Evolutionary conservation across 1,284 basidiomycete genomes (phyloP), one percentile per base, ranked within the genome.

Genomic region (Naganishia sp.): DNA sequence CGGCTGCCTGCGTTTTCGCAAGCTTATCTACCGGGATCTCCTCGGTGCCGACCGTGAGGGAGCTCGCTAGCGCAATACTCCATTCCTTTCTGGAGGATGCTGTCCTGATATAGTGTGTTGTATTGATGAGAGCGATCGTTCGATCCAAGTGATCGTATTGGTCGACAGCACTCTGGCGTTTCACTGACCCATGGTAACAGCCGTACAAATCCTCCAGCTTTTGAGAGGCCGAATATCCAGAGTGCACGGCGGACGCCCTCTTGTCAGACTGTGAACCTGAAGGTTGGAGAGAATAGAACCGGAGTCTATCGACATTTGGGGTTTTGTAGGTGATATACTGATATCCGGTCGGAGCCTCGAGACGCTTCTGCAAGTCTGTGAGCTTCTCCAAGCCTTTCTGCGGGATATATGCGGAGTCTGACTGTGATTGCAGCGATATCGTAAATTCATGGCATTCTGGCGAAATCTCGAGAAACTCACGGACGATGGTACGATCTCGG

Each of bases 251-350:
- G 23, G 21, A 9, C 25, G 33, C 5, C 11, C 5, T 15, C 3
- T 36, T 9, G 21, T 23, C 13, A 6, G 59, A 23, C 44, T 55
- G 55, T 9, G 68, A 64, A 45, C 68, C 36, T 28, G 66, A 23
- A 2, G 69, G 63, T 23, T 54, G 42, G 13, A 70, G 42, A 9
- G 68, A 25, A 13, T 70, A 52, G 18, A 70, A 72, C 16, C 70
- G 69, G 10, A 69, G 59, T 36, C 66, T 63, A 6, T 45, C 43
- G 9, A 66, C 55, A 45, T 68, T 65, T n/a, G 70, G 70, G 15
- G 64, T 56, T 18, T 52, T 45, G 55, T 67, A 70, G 28, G 66
- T 18, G 55, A 72, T 63, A 16, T 64, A 33, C 28, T 57, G 64
- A 6, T 54, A 25, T 9, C 16, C 13, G 16, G 15, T n/a, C 39